phyloP scores from a whole-genome alignment of 495 filamentous ascomycete genomes.

The Pyrenula aspistea region DNA sequence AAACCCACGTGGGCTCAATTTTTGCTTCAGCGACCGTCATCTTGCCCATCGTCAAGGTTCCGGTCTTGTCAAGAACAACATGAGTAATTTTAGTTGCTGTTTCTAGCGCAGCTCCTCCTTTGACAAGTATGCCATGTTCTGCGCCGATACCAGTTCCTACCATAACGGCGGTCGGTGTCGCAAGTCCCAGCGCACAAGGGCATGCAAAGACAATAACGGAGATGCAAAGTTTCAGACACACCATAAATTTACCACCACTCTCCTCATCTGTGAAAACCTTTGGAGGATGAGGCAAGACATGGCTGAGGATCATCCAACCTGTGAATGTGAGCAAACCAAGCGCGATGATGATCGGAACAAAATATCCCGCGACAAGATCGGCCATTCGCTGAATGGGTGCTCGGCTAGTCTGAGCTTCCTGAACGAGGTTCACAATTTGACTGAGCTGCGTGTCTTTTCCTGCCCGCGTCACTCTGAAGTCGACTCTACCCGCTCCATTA shows the following conservation, averaged over 20 bases:
- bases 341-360: constrained; percentile 78
- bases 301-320: constrained; percentile 90
- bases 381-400: constrained; percentile 93
- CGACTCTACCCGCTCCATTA: constrained; percentile 80
- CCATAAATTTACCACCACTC: constrained; percentile 84
- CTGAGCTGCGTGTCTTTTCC: constrained; percentile 93
- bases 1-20: constrained; percentile 55
- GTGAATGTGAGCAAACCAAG: constrained; percentile 80
- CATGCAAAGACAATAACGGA: constrained; percentile 98
- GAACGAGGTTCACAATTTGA: constrained; percentile 94
- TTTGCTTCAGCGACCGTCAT: constrained; percentile 76
- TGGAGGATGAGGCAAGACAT: constrained; percentile 72
- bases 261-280: constrained; percentile 71
- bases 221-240: constrained; percentile 95
- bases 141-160: constrained; percentile 94
- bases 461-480: constrained; percentile 87
- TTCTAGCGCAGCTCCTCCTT: constrained; percentile 88
- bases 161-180: constrained; percentile 96
- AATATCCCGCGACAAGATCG: constrained; percentile 84
- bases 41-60: constrained; percentile 85
- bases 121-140: constrained; percentile 94
- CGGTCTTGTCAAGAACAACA: constrained; percentile 98
- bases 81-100: constrained; percentile 84
- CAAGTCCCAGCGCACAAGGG: constrained; percentile 87
- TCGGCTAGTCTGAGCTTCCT: constrained; percentile 87